Evolutionary conservation across 108 stramenopile species (phyloP).

Genomic region (Parietichytrium sp.): DNA sequence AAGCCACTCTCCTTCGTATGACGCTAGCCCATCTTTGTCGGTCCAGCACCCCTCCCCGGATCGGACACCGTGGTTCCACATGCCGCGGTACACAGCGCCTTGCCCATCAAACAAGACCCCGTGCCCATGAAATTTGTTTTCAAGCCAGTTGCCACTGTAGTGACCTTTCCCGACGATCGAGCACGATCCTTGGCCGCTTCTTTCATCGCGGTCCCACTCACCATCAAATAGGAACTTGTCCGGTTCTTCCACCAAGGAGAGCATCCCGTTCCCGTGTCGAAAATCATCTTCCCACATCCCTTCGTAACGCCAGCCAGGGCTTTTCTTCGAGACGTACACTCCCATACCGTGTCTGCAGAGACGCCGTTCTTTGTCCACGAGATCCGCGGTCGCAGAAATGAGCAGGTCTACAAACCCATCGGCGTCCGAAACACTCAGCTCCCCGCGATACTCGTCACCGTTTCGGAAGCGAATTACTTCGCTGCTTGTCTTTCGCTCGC

Average conservation of each 20-base stretch:
- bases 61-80: not conserved
- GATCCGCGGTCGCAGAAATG: not conserved
- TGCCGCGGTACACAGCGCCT: not conserved
- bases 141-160: not conserved
- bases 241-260: too few relatives aligned
- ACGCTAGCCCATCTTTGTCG: not conserved
- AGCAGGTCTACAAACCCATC: constrained; percentile 11
- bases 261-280: not conserved
- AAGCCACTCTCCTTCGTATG: not conserved
- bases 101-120: constrained; percentile 12
- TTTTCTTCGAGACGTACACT: not conserved
- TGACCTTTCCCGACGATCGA: constrained; percentile 6
- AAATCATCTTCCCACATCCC: constrained; percentile 11
- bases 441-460: constrained; percentile 36
- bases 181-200: not conserved
- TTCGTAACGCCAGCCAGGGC: not conserved
- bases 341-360: not conserved
- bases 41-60: not conserved
- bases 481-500: constrained; percentile 20
- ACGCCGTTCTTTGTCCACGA: not conserved
- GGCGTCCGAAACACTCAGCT: not conserved
- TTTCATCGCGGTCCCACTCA: not conserved
- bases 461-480: not conserved
- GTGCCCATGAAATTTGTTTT: not conserved
- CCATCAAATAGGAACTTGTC: not conserved